These are phyloP conservation scores for Symbiodinium pilosum DNA, from an alignment of 73 alveolate species.

Conservation along the genomic window DNA sequence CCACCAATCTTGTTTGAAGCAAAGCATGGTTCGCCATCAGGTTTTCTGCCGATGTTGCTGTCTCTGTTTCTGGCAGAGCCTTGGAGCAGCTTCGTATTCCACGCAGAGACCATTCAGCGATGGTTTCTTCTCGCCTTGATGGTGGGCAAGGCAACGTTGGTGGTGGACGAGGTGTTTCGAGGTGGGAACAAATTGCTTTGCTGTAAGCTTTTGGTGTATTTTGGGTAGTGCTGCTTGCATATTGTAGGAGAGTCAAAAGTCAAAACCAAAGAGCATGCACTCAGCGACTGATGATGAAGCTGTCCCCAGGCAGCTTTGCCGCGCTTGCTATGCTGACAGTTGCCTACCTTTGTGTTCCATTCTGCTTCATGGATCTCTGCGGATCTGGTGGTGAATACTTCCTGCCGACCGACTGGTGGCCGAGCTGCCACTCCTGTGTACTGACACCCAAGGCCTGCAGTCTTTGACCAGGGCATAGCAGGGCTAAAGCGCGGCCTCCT, in stretches of 20 bases:
- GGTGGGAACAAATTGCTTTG: too few species aligned
- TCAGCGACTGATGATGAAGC: too few species aligned
- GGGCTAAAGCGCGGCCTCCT: too few species aligned
- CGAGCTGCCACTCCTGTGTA: conserved; percentile 39
- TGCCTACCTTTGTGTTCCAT: neutral
- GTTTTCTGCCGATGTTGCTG: conserved; percentile 47
- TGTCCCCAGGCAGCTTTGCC: conserved; percentile 1
- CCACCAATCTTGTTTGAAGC: too few species aligned
- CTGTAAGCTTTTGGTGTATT: too few species aligned
- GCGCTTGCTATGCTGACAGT: neutral
- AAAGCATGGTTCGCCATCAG: too few species aligned
- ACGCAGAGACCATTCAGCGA: conserved; percentile 80
- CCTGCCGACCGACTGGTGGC: conserved; percentile 92
- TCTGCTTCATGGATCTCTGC: conserved; percentile 31
- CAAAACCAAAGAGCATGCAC: too few species aligned
- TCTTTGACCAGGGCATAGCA: too few species aligned
- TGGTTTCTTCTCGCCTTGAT: conserved; percentile 62
- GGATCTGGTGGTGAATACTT: conserved; percentile 48
- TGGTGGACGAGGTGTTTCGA: too few species aligned
- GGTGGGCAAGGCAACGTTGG: conserved; percentile 13
- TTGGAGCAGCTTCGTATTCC: conserved; percentile 31
- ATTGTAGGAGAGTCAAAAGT: too few species aligned
- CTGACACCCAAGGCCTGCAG: conserved; percentile 76
- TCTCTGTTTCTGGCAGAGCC: conserved; percentile 6
- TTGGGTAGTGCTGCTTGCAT: too few species aligned